phyloP scores from a whole-genome alignment of 352 stramenopile genomes.

The Blastocystis sp. region DNA sequence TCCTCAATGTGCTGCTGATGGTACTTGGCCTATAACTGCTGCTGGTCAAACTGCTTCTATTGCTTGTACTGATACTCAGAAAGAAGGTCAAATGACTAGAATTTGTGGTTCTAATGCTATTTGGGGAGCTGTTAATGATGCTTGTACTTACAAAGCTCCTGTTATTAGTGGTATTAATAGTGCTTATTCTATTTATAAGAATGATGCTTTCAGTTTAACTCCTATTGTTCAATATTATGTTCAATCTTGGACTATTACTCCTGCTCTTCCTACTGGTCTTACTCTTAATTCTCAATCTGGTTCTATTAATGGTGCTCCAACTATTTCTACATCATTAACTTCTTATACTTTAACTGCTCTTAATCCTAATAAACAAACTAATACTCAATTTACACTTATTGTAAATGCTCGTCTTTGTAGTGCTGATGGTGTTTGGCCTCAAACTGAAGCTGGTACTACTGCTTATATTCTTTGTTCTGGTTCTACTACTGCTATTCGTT shows the following conservation, averaged over 20 bases:
- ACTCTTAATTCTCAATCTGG: background rate
- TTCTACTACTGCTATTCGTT: conserved; percentile 1
- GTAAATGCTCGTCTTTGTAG: conserved; percentile 7
- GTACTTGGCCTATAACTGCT: conserved; percentile 13
- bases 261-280: conserved; percentile 14
- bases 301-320: conserved; percentile 26
- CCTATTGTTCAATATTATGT: conserved; percentile 28
- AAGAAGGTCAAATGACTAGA: conserved; percentile 17
- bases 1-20: conserved; percentile 14
- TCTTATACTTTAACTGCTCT: conserved; percentile 14
- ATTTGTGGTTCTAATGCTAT: background rate
- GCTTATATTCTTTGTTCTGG: background rate
- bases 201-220: conserved; percentile 9
- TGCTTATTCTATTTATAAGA: conserved; percentile 25
- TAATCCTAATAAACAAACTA: background rate
- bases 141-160: conserved; percentile 16
- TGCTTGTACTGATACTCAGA: conserved; percentile 23
- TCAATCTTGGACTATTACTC: conserved; percentile 1
- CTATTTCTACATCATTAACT: background rate
- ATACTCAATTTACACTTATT: conserved; percentile 1
- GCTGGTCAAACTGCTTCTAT: conserved; percentile 1
- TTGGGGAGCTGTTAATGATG: conserved; percentile 4
- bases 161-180: conserved; percentile 2
- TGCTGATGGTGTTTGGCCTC: conserved; percentile 6
- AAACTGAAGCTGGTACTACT: background rate